Evolutionary conservation across 2,329 filamentous ascomycete genomes (phyloP).

Genomic region (Ophiocordyceps sinensis): DNA sequence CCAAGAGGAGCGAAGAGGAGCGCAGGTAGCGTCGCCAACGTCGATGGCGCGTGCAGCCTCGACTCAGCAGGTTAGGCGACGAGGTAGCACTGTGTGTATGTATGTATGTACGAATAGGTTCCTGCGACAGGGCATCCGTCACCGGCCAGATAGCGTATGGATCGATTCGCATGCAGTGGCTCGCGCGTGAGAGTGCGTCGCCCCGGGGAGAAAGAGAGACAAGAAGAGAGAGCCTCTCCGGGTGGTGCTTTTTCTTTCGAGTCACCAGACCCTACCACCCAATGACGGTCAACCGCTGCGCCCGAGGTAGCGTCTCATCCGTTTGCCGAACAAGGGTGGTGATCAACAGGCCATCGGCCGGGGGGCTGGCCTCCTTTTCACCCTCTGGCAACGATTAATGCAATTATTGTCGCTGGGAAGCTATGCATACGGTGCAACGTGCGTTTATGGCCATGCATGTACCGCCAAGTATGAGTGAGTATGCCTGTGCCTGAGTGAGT

Average conservation of each 20-base stretch:
- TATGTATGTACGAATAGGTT: too few relatives aligned
- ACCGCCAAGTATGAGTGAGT: too few relatives aligned
- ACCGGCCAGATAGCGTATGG: not conserved
- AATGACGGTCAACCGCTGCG: constrained; percentile 14
- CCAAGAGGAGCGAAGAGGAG: constrained; percentile 1
- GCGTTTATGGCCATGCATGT: too few relatives aligned
- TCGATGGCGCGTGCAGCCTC: constrained; percentile 3
- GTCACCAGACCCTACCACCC: constrained; percentile 10
- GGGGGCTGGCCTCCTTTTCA: not conserved
- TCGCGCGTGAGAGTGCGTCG: too few relatives aligned
- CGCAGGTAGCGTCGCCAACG: constrained; percentile 1
- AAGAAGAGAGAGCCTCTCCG: too few relatives aligned
- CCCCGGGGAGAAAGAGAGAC: too few relatives aligned
- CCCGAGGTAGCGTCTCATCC: constrained; percentile 16
- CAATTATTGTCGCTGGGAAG: too few relatives aligned
- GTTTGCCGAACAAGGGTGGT: constrained; percentile 15
- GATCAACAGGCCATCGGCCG: constrained; percentile 13
- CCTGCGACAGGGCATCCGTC: not conserved
- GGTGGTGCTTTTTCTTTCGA: constrained; percentile 4
- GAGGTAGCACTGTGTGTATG: too few relatives aligned
- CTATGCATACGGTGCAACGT: too few relatives aligned
- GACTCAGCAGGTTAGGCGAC: not conserved
- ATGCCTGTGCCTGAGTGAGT: too few relatives aligned
- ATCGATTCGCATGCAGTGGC: too few relatives aligned
- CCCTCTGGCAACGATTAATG: too few relatives aligned